Percentiles rank a stretch among this genome's conserved stretches.
phyloP scores from a whole-genome alignment of 169 alveolate genomes.

The Plasmodium vivax region DNA sequence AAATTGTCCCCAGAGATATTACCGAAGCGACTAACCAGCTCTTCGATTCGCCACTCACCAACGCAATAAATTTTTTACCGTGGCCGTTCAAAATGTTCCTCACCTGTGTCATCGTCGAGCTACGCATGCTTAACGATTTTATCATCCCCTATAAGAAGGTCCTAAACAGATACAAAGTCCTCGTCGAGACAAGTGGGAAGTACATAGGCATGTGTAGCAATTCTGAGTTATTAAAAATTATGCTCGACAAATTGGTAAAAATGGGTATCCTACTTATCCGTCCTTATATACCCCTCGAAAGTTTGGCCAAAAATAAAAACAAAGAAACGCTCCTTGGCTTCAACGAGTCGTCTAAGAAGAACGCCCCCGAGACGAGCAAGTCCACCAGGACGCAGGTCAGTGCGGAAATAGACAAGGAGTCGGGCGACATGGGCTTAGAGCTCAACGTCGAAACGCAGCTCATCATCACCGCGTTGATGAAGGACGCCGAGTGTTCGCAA shows the following conservation, averaged over 20 bases:
- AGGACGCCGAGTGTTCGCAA: slow-evolving; percentile 54
- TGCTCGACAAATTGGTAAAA: slow-evolving; percentile 74
- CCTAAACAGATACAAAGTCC: slow-evolving; percentile 76
- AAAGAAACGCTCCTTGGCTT: slow-evolving; percentile 57
- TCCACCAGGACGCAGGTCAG: slow-evolving; percentile 28
- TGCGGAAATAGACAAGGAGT: slow-evolving; percentile 62
- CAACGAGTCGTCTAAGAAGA: slow-evolving; percentile 32
- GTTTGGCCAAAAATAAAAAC: slow-evolving; percentile 20
- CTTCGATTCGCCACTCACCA: slow-evolving; percentile 80
- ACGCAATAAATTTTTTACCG: slow-evolving; percentile 77
- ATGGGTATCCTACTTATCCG: slow-evolving; percentile 80
- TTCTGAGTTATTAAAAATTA: slow-evolving; percentile 72
- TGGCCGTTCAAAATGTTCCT: slow-evolving; percentile 78
- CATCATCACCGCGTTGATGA: slow-evolving; percentile 67
- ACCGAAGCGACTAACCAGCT: slow-evolving; percentile 81
- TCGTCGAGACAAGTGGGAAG: slow-evolving; percentile 79
- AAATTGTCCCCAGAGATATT: slow-evolving; percentile 78
- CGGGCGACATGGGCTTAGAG: slow-evolving; percentile 72
- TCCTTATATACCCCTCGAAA: slow-evolving; percentile 79
- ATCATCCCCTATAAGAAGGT: slow-evolving; percentile 80
- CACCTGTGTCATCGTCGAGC: slow-evolving; percentile 78
- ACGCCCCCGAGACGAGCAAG: background rate
- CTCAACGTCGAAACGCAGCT: slow-evolving; percentile 64
- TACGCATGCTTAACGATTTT: slow-evolving; percentile 76
- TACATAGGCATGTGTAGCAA: slow-evolving; percentile 74